Percentiles rank a stretch among this genome's conserved stretches.
Conservation (phyloP, 768 basidiomycete species). For the Tylopilus vinaceipallidus region DNA sequence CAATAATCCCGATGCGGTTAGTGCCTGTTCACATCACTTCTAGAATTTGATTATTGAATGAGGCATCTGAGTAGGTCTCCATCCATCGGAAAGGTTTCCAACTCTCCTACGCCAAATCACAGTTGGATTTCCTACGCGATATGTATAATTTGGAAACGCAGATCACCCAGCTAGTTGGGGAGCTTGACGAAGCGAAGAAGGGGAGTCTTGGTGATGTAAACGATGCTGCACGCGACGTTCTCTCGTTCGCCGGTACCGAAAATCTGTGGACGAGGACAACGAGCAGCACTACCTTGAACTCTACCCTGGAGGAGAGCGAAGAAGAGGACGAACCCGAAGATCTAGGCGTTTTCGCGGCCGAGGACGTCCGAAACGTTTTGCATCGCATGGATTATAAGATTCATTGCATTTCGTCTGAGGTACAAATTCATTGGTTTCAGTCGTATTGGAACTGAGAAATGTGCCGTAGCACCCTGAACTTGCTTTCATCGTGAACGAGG, state of each 20-base stretch:
- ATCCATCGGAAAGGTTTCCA: background rate
- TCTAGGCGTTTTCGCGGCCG: background rate
- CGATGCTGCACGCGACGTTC: background rate
- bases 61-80: conserved; percentile 1
- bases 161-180: background rate
- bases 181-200: conserved; percentile 1
- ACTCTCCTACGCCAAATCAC: background rate
- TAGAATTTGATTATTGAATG: background rate
- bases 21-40: background rate
- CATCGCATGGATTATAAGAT: background rate
- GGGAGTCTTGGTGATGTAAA: background rate
- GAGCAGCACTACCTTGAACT: background rate
- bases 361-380: conserved; percentile 1
- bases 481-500: background rate
- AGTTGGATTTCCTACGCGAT: conserved; percentile 5
- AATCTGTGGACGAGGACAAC: background rate
- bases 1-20: background rate
- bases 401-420: background rate
- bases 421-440: background rate
- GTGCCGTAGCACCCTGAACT: conserved; percentile 12
- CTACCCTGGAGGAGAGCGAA: background rate
- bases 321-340: background rate
- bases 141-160: conserved; percentile 12
- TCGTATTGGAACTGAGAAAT: background rate
- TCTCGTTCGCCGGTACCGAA: background rate